Percentiles rank a stretch among this genome's conserved stretches.
Conservation (phyloP, 805 yeast species). For the Hanseniaspora lindneri region DNA sequence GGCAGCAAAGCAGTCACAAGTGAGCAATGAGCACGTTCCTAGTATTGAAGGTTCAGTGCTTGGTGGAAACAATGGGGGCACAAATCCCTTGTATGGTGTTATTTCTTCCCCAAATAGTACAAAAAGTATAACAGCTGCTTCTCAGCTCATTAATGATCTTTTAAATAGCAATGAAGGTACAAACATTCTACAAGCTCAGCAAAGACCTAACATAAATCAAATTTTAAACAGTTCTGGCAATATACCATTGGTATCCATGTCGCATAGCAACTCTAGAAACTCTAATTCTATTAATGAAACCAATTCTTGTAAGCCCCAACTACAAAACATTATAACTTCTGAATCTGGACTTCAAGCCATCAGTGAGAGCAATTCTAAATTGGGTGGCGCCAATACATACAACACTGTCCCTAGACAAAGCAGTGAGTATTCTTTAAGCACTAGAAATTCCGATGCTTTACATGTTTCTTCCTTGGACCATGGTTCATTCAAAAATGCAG, state of each 20-base stretch:
- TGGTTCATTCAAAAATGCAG: background rate
- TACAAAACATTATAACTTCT: conserved; percentile 9
- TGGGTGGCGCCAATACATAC: conserved; percentile 6
- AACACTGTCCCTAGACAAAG: conserved; percentile 8
- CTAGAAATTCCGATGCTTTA: background rate
- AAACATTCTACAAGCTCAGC: conserved; percentile 11
- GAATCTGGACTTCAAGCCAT: conserved; percentile 7
- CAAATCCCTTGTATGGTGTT: conserved; percentile 6
- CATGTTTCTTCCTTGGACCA: background rate
- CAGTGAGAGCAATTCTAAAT: conserved; percentile 11
- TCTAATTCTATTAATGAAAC: background rate
- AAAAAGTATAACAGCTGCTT: conserved; percentile 13
- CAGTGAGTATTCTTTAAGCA: conserved; percentile 1
- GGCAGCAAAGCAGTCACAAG: conserved; percentile 16
- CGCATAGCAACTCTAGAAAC: background rate
- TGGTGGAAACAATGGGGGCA: conserved; percentile 26
- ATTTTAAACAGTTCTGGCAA: background rate
- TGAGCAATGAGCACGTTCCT: conserved; percentile 20
- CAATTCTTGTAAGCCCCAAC: background rate
- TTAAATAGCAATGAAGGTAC: background rate
- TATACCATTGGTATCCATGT: background rate
- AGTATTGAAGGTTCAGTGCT: conserved; percentile 16
- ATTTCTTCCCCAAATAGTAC: conserved; percentile 14
- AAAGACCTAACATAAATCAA: background rate
- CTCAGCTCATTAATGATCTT: conserved; percentile 6